Base-by-base conservation (phyloP, 352 stramenopile genomes). In the Pythium rishiriense region DNA sequence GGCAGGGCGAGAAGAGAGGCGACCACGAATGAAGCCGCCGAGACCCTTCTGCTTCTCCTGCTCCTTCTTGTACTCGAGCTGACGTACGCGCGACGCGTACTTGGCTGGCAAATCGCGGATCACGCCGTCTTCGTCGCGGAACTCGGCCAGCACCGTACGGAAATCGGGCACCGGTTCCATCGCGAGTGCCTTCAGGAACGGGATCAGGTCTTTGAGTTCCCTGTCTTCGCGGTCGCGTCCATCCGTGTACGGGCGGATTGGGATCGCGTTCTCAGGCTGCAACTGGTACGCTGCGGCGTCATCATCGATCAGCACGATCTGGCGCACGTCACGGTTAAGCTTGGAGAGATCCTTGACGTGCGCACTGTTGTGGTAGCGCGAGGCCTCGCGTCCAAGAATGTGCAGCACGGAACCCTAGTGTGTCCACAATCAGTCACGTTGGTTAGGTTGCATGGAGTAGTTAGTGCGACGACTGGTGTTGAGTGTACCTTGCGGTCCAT, bases 241-340 rank as follows among this genome's bases (percentile, higher is more conserved):
- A 55, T 94, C 74, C 19, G 81, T 92, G 69, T 91, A 96, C 22
- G 87, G 83, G 53, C 70, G 77, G 50, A 96, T 69, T 11, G 83
- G 83, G 62, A 96, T 92, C 25, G 85, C 87, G 67, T 94, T 96
- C 49, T 91, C 85, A 0, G 84, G 84, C 67, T 96, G 85, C 37
- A 96, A 63, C 52, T 96, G 87, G 67, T 91, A 96, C 4, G 86
- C 82, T 1, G 66, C 70, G 29, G 87, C 82, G 47, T 96, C 81
- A 57, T 94, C 81, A 61, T 96, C 87, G n/a, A 96, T 52, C 62
- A 96, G 81, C 56, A 96, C 82, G 43, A 94, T 84, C 62, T 93
- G 83, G 60, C 74, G 78, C 48, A 96, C 56, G 60, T 93, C 78
- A 45, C 87, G 85, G 67, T 96, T 96, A 31, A 96, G 60, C 43